phyloP scores from a whole-genome alignment of 2,329 filamentous ascomycete species.

The Metarhizium sp. region DNA sequence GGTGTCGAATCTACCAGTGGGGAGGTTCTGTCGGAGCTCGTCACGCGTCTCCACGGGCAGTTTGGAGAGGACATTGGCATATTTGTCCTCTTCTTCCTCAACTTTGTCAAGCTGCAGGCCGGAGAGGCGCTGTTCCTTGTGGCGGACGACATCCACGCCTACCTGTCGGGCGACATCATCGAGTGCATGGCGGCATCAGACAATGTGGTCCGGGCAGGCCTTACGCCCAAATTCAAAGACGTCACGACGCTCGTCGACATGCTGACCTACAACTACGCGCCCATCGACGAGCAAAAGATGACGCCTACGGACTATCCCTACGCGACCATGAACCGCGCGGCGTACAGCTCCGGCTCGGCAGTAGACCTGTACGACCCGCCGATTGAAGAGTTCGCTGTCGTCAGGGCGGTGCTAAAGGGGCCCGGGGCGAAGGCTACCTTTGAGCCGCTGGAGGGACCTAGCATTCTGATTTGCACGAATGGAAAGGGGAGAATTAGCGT shows the following conservation, averaged over 20 bases:
- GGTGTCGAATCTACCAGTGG: constrained; percentile 61
- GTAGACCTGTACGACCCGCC: constrained; percentile 83
- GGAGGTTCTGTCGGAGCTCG: constrained; percentile 64
- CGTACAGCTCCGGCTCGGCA: constrained; percentile 68
- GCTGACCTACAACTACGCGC: constrained; percentile 92
- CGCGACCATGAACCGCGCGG: constrained; percentile 68
- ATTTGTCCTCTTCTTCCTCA: constrained; percentile 95
- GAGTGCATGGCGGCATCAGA: constrained; percentile 99
- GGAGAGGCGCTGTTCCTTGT: constrained; percentile 95
- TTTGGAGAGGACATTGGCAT: constrained; percentile 88
- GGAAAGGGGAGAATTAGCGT: constrained; percentile 80
- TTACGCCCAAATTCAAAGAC: constrained; percentile 98
- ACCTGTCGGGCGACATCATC: constrained; percentile 87
- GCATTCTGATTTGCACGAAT: constrained; percentile 82
- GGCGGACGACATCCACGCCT: constrained; percentile 96
- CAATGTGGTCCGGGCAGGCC: constrained; percentile 93
- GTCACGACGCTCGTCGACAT: constrained; percentile 80
- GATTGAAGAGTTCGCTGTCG: constrained; percentile 91
- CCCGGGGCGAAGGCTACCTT: constrained; percentile 77
- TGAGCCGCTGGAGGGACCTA: constrained; percentile 77
- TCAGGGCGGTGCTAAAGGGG: constrained; percentile 65
- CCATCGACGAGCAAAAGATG: constrained; percentile 94
- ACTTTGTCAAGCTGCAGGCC: constrained; percentile 78
- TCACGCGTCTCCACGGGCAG: constrained; percentile 67
- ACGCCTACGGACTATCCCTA: constrained; percentile 76